phyloP scores from a whole-genome alignment of 257 asterid genomes.

The Lavandula angustifolia region DNA sequence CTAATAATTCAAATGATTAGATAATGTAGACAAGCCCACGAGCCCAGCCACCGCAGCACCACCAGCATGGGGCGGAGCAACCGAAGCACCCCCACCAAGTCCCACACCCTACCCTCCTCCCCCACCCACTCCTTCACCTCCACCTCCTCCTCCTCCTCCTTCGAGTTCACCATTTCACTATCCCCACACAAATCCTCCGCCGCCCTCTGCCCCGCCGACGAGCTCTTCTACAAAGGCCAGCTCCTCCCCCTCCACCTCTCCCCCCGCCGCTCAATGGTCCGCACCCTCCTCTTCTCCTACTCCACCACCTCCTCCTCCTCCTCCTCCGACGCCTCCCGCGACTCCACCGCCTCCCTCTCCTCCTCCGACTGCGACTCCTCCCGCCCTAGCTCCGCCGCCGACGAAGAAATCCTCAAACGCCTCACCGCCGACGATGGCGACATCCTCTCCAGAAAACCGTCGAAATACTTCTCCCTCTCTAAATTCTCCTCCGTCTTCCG shows the following conservation, averaged over 20 bases:
- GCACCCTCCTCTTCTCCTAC: conserved; percentile 64
- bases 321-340: conserved; percentile 31
- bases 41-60: conserved; percentile 12
- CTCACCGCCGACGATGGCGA: conserved; percentile 17
- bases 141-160: conserved; percentile 77
- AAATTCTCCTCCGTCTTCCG: conserved; percentile 80
- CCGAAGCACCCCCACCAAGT: conserved; percentile 41
- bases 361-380: conserved; percentile 57
- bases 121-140: conserved; percentile 79
- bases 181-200: conserved; percentile 68
- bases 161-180: conserved; percentile 74
- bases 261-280: conserved; percentile 76
- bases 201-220: conserved; percentile 79
- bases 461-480: conserved; percentile 65
- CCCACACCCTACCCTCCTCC: conserved; percentile 87
- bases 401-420: conserved; percentile 47
- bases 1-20: conserved; percentile 5
- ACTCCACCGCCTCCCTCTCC: conserved; percentile 41
- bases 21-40: conserved; percentile 28
- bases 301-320: conserved; percentile 65
- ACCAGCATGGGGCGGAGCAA: conserved; percentile 60
- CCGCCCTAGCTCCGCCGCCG: conserved; percentile 65
- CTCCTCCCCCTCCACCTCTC: conserved; percentile 87
- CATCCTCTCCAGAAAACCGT: conserved; percentile 29
- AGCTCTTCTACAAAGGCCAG: conserved; percentile 90